Base-by-base conservation (phyloP, 306 rosid genomes). In the Astragalus membranaceus region DNA sequence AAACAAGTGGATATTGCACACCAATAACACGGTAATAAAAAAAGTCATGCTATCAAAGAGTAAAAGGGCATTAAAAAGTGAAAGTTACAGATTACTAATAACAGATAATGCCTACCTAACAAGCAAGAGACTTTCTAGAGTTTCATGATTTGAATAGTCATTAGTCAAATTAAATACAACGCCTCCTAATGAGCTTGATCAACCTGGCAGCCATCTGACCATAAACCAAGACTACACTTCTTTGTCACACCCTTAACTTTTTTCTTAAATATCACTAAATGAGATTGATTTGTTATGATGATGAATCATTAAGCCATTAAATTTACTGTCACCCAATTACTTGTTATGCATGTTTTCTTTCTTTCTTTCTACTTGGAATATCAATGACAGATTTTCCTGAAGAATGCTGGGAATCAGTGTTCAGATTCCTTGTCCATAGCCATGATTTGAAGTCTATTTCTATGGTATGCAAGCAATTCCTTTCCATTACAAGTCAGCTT, bases 351-450 rank as follows among this genome's bases (percentile, higher is more conserved):
- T 36, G 64, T 23, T 23, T 23, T 2, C 2, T 23, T 23, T 2
- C n/a, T n/a, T 57, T 57, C 29, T 58, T 8, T 58, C 29, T 58
- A 13, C 46, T 35, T 33, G 9, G n/a, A 29, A 59, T 59, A 32
- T 59, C 10, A 2, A 4, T 15, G 32, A 36, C 36, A 42, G 57
- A 77, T 68, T 73, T 78, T 52, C 78, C 86, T 4, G 80, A 69
- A 32, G 89, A 85, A 67, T 92, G 96, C 79, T 92, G 90, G 96
- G 91, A 86, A 79, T 46, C 62, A 64, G 62, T 91, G 4, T 69
- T 91, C 55, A 41, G 47, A 46, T 79, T 75, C 60, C 7, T 35
- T 35, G 37, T 0, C 37, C 37, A 35, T 3, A 1, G 30, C 15
- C 29, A 59, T 36, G 66, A 59, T 59, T 59, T 59, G 66, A 30